Conservation (phyloP, 2,329 filamentous ascomycete genomes). For the Ramularia collo-cygni region DNA sequence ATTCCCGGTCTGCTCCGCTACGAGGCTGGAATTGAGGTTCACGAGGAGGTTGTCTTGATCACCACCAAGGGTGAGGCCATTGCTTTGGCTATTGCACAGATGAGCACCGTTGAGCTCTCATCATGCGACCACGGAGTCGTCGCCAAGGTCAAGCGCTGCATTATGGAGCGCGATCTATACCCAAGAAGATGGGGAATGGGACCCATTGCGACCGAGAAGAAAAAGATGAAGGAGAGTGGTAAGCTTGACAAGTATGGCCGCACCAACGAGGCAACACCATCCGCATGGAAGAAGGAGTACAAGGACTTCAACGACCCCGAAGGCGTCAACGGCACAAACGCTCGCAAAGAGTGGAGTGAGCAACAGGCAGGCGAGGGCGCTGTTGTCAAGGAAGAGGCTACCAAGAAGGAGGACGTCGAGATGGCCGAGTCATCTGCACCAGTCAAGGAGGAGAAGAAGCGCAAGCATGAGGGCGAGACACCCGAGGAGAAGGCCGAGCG, state of each 20-base stretch:
- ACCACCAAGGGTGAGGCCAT: slow-evolving; percentile 99
- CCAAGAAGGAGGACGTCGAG: slow-evolving; percentile 35
- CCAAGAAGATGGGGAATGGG: slow-evolving; percentile 94
- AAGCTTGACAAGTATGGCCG: slow-evolving; percentile 98
- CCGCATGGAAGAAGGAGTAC: slow-evolving; percentile 89
- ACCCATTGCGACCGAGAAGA: slow-evolving; percentile 90
- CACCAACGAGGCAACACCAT: slow-evolving; percentile 83
- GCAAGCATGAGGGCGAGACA: slow-evolving; percentile 41
- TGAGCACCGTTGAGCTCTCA: slow-evolving; percentile 95
- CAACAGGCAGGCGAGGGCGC: slow-evolving; percentile 28
- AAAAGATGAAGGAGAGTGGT: slow-evolving; percentile 97
- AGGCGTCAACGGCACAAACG: slow-evolving; percentile 20
- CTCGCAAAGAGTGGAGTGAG: slow-evolving; percentile 17
- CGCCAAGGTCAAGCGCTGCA: slow-evolving; percentile 97
- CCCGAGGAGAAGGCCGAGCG: slow-evolving; percentile 43
- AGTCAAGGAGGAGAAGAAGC: slow-evolving; percentile 40
- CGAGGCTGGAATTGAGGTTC: slow-evolving; percentile 82
- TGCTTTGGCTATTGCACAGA: slow-evolving; percentile 89
- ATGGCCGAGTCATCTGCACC: slow-evolving; percentile 28
- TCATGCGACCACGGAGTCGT: slow-evolving; percentile 97
- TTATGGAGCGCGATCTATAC: slow-evolving; percentile 99
- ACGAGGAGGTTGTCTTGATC: slow-evolving; percentile 96
- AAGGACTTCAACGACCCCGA: slow-evolving; percentile 68
- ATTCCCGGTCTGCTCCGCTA: slow-evolving; percentile 91
- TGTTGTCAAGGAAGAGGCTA: slow-evolving; percentile 35